Conservation (phyloP, 148 eudicot species). For the Vaccinium macrocarpon region DNA sequence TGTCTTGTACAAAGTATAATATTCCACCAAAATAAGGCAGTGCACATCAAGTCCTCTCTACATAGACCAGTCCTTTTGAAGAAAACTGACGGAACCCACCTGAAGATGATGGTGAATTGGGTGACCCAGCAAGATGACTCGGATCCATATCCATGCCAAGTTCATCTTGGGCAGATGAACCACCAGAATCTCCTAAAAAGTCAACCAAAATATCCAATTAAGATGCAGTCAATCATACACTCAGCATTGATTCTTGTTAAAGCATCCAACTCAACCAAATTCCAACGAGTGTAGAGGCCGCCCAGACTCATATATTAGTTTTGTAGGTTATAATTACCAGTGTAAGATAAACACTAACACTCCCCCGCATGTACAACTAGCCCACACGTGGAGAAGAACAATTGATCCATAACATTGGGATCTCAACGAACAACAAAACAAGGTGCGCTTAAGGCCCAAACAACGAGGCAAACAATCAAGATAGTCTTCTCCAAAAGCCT, state of each 20-base stretch:
- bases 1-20: constrained; percentile 63
- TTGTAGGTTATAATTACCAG: no score
- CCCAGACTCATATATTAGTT: no score
- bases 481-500: no score
- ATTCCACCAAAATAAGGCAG: constrained; percentile 70
- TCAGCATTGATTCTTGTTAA: not conserved
- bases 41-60: constrained; percentile 88
- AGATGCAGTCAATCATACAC: constrained; percentile 7
- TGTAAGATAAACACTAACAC: no score
- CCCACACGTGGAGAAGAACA: no score
- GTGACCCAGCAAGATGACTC: constrained; percentile 54
- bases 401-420: no score
- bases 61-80: constrained; percentile 92
- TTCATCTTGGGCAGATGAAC: constrained; percentile 65
- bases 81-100: constrained; percentile 99
- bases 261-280: no score
- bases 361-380: no score
- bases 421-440: no score
- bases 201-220: constrained; percentile 14
- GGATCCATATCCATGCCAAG: constrained; percentile 68
- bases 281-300: no score
- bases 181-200: constrained; percentile 76
- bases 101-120: constrained; percentile 97
- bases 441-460: no score
- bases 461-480: no score